Evolutionary conservation across 2,329 filamentous ascomycete genomes (phyloP), one percentile per base, ranked within the genome.

Genomic region (Botrytis pseudocinerea): DNA sequence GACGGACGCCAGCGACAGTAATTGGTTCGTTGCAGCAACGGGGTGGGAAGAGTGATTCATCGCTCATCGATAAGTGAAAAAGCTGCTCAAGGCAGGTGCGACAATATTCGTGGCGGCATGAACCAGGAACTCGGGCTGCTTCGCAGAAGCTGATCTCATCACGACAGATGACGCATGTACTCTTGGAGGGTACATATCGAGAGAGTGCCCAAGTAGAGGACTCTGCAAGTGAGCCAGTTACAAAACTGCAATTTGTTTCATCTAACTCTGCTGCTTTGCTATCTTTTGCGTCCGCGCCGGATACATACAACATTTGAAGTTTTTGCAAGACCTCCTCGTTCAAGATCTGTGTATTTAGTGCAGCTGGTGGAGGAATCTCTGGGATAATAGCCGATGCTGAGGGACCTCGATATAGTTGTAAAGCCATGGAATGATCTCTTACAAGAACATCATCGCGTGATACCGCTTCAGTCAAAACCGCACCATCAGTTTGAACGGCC

Each of bases 41-140:
- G 0, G 88, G 87, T 0, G 88, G 88, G 73, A 88, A 90, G 0
- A 87, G 76, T 0, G 83, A 81, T 72, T 90, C 86, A 74, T 89
- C 85, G 0, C 73, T 80, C 35, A 86, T 81, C 0, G 85, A 82
- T 0, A 78, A 71, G 1, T 74, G n/a, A 77, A 90, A 87, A 0
- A 89, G 82, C 0, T 74, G 72, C 2, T 76, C 76, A 0, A 90
- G 75, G 76, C 89, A 90, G 1, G 74, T 75, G 0, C 78, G 78
- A 76, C 88, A 91, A 78, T 89, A 90, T 4, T 83, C 76, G 74
- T 90, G 86, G 0, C 78, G 16, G 78, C 87, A 82, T 38, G 14
- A 54, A 9, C 51, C 51, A 4, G 64, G 80, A 74, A 78, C 76
- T 51, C 69, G 71, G 4, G 72, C 73, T 14, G 76, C 35, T 32